Percentiles rank a stretch among this genome's conserved stretches.
phyloP scores from a whole-genome alignment of 768 basidiomycete species.

The Trametes punicea region DNA sequence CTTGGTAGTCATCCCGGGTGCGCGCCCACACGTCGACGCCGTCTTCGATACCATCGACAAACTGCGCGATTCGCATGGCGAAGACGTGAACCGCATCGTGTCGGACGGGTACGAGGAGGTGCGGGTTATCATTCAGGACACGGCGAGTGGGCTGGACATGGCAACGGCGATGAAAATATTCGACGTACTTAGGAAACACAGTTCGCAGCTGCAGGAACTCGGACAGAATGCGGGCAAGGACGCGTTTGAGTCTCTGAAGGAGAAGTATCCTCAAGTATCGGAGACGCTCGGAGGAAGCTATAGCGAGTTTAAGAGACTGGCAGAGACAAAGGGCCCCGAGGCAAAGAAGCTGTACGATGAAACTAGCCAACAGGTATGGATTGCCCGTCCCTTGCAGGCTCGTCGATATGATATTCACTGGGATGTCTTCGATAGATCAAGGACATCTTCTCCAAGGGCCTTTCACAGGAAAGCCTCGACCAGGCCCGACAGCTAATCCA shows the following conservation, averaged over 20 bases:
- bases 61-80: slow-evolving; percentile 36
- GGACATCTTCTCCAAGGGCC: slow-evolving; percentile 30
- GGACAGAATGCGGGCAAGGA: slow-evolving; percentile 31
- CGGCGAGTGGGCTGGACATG: slow-evolving; percentile 21
- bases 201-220: slow-evolving; percentile 29
- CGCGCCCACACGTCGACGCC: slow-evolving; percentile 37
- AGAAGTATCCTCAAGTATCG: slow-evolving; percentile 31
- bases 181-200: slow-evolving; percentile 26
- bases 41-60: slow-evolving; percentile 43
- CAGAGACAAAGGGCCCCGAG: slow-evolving; percentile 28
- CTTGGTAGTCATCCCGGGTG: slow-evolving; percentile 38
- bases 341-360: slow-evolving; percentile 33
- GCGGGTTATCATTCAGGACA: slow-evolving; percentile 24
- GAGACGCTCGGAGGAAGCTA: slow-evolving; percentile 32
- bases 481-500: slow-evolving; percentile 26
- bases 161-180: slow-evolving; percentile 30
- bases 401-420: background rate
- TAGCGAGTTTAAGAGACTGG: slow-evolving; percentile 27
- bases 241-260: slow-evolving; percentile 23
- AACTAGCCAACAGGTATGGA: slow-evolving; percentile 22
- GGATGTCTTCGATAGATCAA: slow-evolving; percentile 16
- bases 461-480: slow-evolving; percentile 25
- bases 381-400: background rate
- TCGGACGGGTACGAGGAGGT: slow-evolving; percentile 37
- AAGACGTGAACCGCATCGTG: slow-evolving; percentile 39